Evolutionary conservation across 2,329 filamentous ascomycete genomes (phyloP), one percentile per base, ranked within the genome.

Genomic region (Tetracladium maxilliforme): DNA sequence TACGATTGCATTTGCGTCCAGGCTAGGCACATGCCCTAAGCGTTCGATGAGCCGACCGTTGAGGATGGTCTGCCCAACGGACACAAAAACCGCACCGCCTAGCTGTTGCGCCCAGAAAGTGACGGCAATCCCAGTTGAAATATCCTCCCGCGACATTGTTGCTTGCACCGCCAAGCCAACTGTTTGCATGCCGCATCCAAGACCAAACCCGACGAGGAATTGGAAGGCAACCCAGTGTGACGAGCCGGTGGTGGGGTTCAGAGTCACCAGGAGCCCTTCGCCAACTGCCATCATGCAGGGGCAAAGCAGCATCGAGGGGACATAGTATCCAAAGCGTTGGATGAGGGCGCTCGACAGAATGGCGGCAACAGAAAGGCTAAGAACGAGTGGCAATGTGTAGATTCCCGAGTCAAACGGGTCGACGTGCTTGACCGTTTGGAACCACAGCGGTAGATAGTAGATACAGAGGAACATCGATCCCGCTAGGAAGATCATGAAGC

Each of bases 311-410:
- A 71, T 69, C 12, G 56, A 55, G 0, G 62, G 69, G 5, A 61
- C 58, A 32, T 74, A 74, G 41, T 74, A 73, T 18, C 70, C 70
- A 15, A 68, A n/a, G n/a, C n/a, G n/a, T n/a, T 40, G 41, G 14
- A 41, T 33, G 13, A 34, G 21, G 6, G 27, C 23, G 22, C 42
- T 41, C 4, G 35, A 22, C 9, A 37, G 7, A 14, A 52, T 40
- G 6, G 38, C 39, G 7, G 37, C 39, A 6, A 48, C 16, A 2
- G 47, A 43, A 8, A 51, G 34, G 7, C 38, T 34, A 10, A 50
- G 29, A 19, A 53, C 40, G 11, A 46, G 29, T 3, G 49, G 49
- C 6, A 52, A 31, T 4, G 42, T 47, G 12, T 44, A 26, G 28
- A 53, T 40, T 15, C 50, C 43, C 12, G 47, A 44, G 16, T 41